Base-by-base conservation (phyloP, 177 flowering plant genomes). In the Vitis hybrid region DNA sequence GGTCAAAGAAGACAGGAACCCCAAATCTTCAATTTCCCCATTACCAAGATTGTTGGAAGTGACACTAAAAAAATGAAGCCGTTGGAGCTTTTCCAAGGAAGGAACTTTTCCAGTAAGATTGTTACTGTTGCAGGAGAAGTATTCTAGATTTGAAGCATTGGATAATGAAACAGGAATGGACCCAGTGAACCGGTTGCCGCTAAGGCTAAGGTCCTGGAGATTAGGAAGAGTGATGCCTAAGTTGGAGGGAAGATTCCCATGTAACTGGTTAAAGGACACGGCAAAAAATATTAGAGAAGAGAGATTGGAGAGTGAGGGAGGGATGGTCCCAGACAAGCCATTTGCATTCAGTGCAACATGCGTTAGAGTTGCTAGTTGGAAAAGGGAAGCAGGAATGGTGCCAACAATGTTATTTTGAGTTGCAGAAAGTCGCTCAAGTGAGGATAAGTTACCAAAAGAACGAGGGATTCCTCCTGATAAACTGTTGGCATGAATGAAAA, bases 391-490 rank as follows among this genome's bases (percentile, higher is more conserved):
- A 15, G 85, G 82, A 50, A 82, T 71, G 4, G 52, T 65, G 3
- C 81, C 81, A 0, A 48, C 66, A 0, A 81, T 30, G 14, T 35
- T 49, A 54, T 81, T 83, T 1, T 2, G 7, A 0, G 46, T 24
- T 1, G 64, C 2, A 2, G 46, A 19, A 13, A 76, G 13, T 1
- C 0, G 9, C 12, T 16, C 5, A 0, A 82, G 72, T 3, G 72
- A 62, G 0, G 84, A 57, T 14, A 82, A 14, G 32, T 83, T 85
- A 32, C 82, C 80, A 0, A 81, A 9, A 1, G 56, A 79, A 4
- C 46, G 30, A 46, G 86, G 80, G 14, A 85, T 61, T 0, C 9
- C 32, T 55, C 84, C 86, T 1, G 72, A 69, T 0, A 86, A 68
- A 56, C 70, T 66, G 64, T 83, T 85, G 4, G 0, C 0, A 0